Evolutionary conservation across 805 yeast species (phyloP), one percentile per base, ranked within the genome.

Genomic region (Komagataella ulmi): DNA sequence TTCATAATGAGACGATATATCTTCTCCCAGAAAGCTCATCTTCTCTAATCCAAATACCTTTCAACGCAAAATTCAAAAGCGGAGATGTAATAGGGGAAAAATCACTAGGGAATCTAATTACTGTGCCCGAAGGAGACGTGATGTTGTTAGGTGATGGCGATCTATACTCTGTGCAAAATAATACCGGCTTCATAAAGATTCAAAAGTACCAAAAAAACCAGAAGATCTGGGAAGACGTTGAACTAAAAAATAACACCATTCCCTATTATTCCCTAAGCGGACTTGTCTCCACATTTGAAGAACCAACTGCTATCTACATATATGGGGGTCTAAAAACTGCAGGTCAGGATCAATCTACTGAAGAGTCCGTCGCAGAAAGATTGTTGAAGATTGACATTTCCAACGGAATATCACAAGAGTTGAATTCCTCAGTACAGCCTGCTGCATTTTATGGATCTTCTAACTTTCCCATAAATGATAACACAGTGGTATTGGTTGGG

Each of bases 401-500:
- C 0, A 55, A 65, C 1, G 53, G 60, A 30, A 59, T 61, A 6
- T 56, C 76, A 6, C 60, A 70, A 43, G 68, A 73, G 48, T 71
- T 75, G 3, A 55, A 70, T 40, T 73, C 81, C 0, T 61, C 81
- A 1, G 73, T 82, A 14, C 69, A 75, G 49, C 85, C 87, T 7
- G 73, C 75, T 14, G 66, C 77, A 0, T 80, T 80, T 56, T 77
- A 72, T 56, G 81, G 80, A 1, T 77, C 83, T 0, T 62, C 77
- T 0, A 69, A 64, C 40, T 21, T 71, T 17, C 62, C 72, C 54
- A 71, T 79, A 1, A 62, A 69, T 30, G 72, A 77, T 7, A 72
- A 67, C 51, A 67, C 76, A 3, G 77, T 72, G 55, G 62, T 81
- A 43, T 61, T 86, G 2, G 67, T 86, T 46, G 95, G 93, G 0